Base-by-base conservation (phyloP, 2,329 filamentous ascomycete species). In the Lasiodiplodia gonubiensis region DNA sequence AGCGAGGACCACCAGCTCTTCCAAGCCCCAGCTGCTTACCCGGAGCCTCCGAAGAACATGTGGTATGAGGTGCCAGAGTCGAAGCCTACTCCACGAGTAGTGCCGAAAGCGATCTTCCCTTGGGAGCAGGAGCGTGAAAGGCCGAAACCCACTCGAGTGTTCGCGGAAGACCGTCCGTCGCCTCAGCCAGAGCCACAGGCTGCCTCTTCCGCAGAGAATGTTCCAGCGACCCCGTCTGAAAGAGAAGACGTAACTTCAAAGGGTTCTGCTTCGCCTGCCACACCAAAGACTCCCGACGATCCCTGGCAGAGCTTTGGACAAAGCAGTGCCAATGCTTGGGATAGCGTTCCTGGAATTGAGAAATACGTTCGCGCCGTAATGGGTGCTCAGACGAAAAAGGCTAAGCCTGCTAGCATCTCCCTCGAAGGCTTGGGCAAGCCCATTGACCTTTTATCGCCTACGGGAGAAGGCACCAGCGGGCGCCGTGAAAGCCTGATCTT, bases 281-380 rank as follows among this genome's bases (percentile, higher is more conserved):
- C 72, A 7, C 74, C 75, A 39, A 73, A 70, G 57, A 69, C 73
- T 61, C 69, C 74, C 70, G 81, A 86, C 59, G 85, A 90, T 73
- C 86, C 89, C 23, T 97, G 92, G 92, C 86, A 88, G 70, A 85
- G 85, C 55, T 97, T 91, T 77, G 84, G 88, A n/a, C 86, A 89
- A 55, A 87, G 30, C n/a, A 23, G 84, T 61, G 74, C 71, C 64
- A 99, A 98, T 78, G 94, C 93, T 18, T 99, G 95, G 95, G 95
- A 99, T 74, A 92, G 92, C 64, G 87, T 96, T 64, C 92, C 92
- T 14, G 91, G 92, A 71, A 99, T 99, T 73, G 89, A 92, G 74
- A 87, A 88, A 70, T 99, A 97, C 76, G 92, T 98, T 66, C 91
- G 92, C 70, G 86, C 88, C 64, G 83, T 97, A 67, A 80, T 81